These are phyloP conservation scores for Arthrobotrys entomopaga DNA, from an alignment of 2,329 filamentous ascomycete genomes.

Conservation along the genomic window DNA sequence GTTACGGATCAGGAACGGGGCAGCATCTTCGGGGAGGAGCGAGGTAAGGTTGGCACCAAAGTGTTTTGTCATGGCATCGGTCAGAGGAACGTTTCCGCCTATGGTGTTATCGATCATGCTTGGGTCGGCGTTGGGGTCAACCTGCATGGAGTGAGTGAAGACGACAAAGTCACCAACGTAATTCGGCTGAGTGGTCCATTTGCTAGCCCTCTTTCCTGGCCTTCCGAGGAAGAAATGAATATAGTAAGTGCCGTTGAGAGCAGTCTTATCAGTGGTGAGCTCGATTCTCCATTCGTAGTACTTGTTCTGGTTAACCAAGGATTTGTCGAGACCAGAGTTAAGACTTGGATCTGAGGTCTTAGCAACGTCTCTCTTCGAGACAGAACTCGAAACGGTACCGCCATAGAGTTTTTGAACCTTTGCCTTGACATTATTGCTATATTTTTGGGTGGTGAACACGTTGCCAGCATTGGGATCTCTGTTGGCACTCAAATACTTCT, in stretches of 20 bases:
- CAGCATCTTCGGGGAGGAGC: slow-evolving; percentile 59
- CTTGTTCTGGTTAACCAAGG: slow-evolving; percentile 1
- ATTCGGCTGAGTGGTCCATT: slow-evolving; percentile 62
- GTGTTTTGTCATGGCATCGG: slow-evolving; percentile 60
- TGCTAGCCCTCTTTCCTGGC: slow-evolving; percentile 58
- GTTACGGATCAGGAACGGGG: slow-evolving; percentile 59
- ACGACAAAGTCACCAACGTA: slow-evolving; percentile 63
- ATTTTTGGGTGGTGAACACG: neutral
- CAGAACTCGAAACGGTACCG: neutral
- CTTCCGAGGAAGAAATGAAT: slow-evolving; percentile 62
- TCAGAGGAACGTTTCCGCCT: slow-evolving; percentile 63
- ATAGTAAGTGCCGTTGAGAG: slow-evolving; percentile 60
- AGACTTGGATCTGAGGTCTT: neutral
- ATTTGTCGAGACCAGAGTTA: slow-evolving; percentile 27
- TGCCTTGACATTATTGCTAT: neutral
- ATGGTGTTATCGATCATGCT: slow-evolving; percentile 57
- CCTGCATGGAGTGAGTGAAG: slow-evolving; percentile 60
- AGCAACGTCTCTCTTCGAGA: slow-evolving; percentile 12
- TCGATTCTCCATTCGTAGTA: slow-evolving; percentile 47
- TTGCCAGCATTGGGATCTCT: neutral
- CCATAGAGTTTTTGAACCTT: slow-evolving; percentile 20
- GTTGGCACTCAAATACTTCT: slow-evolving; percentile 7
- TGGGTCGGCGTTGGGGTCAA: slow-evolving; percentile 2
- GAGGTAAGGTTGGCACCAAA: slow-evolving; percentile 59
- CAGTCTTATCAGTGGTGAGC: slow-evolving; percentile 59